Conservation (phyloP, 768 basidiomycete genomes). For the Dentipellis sp. region DNA sequence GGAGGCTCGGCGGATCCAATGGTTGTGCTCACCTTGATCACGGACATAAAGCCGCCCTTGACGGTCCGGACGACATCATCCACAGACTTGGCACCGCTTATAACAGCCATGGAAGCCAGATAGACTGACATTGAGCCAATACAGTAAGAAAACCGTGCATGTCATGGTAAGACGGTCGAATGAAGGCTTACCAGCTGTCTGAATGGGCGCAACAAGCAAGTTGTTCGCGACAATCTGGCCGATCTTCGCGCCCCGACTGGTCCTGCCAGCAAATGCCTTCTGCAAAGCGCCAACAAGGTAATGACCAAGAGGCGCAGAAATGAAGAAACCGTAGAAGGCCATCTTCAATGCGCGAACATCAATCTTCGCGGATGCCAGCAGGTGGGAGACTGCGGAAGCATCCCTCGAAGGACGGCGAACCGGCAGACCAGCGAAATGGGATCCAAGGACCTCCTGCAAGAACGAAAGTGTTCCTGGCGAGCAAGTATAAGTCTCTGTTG, state of each 20-base stretch:
- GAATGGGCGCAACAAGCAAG: conserved; percentile 68
- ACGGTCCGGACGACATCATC: conserved; percentile 60
- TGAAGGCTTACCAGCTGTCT: conserved; percentile 45
- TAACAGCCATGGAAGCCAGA: conserved; percentile 74
- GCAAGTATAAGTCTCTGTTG: neutral
- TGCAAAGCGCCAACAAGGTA: conserved; percentile 64
- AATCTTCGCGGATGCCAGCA: conserved; percentile 48
- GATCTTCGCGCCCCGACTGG: conserved; percentile 50
- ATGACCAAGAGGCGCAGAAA: conserved; percentile 79
- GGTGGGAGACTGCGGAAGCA: conserved; percentile 42
- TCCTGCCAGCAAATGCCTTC: conserved; percentile 68
- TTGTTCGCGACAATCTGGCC: conserved; percentile 71
- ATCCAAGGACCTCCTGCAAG: conserved; percentile 76
- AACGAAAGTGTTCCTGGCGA: conserved; percentile 27
- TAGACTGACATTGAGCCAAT: conserved; percentile 36
- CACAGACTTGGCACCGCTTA: conserved; percentile 65
- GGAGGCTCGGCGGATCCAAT: neutral
- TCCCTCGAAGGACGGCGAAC: conserved; percentile 39
- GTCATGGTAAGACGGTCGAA: neutral
- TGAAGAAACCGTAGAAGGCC: conserved; percentile 73
- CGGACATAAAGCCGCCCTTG: conserved; percentile 62
- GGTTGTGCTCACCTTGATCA: conserved; percentile 49
- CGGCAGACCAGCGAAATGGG: conserved; percentile 56
- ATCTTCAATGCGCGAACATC: conserved; percentile 73
- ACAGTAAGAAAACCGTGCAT: neutral